phyloP scores from a whole-genome alignment of 2,329 filamentous ascomycete species.

The Pseudogymnoascus sp. region DNA sequence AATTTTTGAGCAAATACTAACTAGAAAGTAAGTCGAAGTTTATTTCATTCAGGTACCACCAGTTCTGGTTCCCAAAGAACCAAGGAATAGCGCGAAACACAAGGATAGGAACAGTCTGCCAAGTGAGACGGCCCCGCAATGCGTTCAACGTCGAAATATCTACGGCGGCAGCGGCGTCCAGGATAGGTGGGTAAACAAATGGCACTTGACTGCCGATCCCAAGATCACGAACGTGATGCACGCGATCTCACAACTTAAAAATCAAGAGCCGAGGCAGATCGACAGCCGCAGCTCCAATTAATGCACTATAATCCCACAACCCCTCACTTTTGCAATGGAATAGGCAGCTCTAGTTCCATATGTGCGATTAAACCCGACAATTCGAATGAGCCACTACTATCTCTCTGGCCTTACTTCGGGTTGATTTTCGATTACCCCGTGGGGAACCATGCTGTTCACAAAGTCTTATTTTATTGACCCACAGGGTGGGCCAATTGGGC shows the following conservation, averaged over 20 bases:
- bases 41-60: not conserved
- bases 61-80: not conserved
- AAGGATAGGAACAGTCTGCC: not conserved
- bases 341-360: not conserved
- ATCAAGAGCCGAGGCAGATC: not conserved
- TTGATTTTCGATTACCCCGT: not conserved
- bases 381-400: not conserved
- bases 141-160: not conserved
- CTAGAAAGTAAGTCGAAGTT: not conserved
- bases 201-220: conserved; percentile 2
- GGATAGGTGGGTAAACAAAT: not conserved
- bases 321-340: not conserved
- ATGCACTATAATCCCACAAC: not conserved
- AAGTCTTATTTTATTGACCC: not conserved
- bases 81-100: not conserved
- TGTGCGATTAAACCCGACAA: not conserved
- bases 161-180: not conserved
- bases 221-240: not conserved
- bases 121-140: not conserved
- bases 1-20: not conserved
- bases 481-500: not conserved
- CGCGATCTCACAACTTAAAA: not conserved
- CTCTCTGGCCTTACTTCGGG: not conserved
- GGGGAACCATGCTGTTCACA: not conserved
- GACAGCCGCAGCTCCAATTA: not conserved